These are phyloP conservation scores for Chlamydomonas eustigma DNA, from an alignment of 139 green algal species.

Conservation along the genomic window DNA sequence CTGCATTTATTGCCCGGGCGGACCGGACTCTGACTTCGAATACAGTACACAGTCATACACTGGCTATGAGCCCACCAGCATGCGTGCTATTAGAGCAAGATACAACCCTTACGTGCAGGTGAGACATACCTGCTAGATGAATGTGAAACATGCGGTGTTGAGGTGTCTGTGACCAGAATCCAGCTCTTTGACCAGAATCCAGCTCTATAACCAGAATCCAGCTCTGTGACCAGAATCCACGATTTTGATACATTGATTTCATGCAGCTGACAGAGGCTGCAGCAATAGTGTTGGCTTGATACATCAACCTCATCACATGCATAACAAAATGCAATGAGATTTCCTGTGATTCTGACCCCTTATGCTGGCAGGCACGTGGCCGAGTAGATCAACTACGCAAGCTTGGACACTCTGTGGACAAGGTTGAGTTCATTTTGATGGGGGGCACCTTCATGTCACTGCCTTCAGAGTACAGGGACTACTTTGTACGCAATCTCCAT, in stretches of 20 bases:
- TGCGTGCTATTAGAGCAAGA: constrained; percentile 93
- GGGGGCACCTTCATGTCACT: constrained; percentile 98
- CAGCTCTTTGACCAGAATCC: too few relatives aligned
- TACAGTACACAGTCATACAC: constrained; percentile 87
- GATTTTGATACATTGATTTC: too few relatives aligned
- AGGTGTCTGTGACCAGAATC: too few relatives aligned
- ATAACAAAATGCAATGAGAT: too few relatives aligned
- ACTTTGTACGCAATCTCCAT: constrained; percentile 94
- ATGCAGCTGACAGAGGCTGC: too few relatives aligned
- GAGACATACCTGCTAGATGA: too few relatives aligned
- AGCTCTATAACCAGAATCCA: too few relatives aligned
- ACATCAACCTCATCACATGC: too few relatives aligned
- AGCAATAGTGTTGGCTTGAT: too few relatives aligned
- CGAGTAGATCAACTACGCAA: constrained; percentile 92
- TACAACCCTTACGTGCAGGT: constrained; percentile 92
- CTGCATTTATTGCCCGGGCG: constrained; percentile 97
- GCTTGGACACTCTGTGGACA: constrained; percentile 94
- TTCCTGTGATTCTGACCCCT: too few relatives aligned
- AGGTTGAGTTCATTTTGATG: constrained; percentile 99
- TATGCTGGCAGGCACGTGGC: constrained; percentile 74
- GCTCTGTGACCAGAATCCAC: too few relatives aligned
- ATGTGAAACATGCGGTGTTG: too few relatives aligned
- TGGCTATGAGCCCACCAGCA: constrained; percentile 96
- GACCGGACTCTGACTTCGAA: constrained; percentile 97
- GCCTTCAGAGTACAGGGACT: constrained; percentile 92